Evolutionary conservation across 2,329 filamentous ascomycete species (phyloP), one percentile per base, ranked within the genome.

Genomic region (Aureobasidium sp.): DNA sequence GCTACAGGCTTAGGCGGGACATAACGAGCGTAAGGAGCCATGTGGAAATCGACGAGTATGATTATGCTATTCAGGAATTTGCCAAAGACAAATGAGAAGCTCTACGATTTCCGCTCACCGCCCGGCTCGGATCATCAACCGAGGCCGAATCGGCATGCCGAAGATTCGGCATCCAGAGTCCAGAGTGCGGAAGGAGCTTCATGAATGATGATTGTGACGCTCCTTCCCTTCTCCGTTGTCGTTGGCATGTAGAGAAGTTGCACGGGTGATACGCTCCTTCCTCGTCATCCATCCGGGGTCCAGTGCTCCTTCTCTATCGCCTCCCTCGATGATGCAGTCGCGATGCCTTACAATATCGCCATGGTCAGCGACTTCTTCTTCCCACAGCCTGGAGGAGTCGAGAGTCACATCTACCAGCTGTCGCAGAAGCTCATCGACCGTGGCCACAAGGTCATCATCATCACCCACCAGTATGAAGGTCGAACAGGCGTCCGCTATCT

Each of bases 331-430:
- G 5, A 6, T 30, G 3, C 14, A 11, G 8, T 16, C 32, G 30
- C 21, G 17, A 86, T 85, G 83, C 76, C 81, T 51, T 85, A 85
- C 74, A 85, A 84, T 62, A 85, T 86, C 66, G 82, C 83, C 56
- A 98, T 98, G 93, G 88, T 96, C 69, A 90, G 91, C 79, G 93
- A 98, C 77, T 96, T 95, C 79, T 98, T 98, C 83, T 98, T 94
- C 68, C 93, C 93, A 12, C 91, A 97, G 66, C 91, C 93, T 49
- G 79, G 93, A 66, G 93, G 93, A 63, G 83, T 98, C 60, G 93
- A 98, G 74, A 95, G 89, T 70, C 93, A 98, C 72, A 97, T 98
- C 63, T 98, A 98, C 74, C 93, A 98, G 70, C 78, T 98, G 35
- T 93, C 91, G 27, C 88, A 86, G 54, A 98, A 97, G 79, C 82